Conservation (phyloP, 208 protist genomes). For the Porcisia hertigi region DNA sequence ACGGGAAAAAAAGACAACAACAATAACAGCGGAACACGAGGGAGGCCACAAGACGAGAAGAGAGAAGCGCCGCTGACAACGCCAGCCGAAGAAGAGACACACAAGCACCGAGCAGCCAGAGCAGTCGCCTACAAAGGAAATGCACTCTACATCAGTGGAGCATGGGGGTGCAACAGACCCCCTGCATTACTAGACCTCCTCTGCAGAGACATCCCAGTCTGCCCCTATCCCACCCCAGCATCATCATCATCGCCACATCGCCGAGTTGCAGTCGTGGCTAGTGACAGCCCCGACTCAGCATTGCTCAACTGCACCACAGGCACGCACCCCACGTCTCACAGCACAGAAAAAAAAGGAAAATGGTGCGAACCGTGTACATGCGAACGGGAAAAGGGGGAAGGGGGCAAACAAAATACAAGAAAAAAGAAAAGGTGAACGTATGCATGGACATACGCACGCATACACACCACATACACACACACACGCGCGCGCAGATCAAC, state of each 20-base stretch:
- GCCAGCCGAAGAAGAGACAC: neutral
- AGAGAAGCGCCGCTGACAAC: neutral
- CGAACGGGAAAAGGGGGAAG: no score
- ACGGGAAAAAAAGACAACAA: neutral
- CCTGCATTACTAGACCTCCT: neutral
- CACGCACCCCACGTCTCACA: neutral
- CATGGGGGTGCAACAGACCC: neutral
- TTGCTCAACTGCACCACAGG: neutral
- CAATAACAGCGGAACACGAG: neutral
- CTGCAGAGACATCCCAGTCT: neutral
- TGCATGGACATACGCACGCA: conserved; percentile 22
- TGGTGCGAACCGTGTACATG: no score
- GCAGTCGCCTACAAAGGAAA: neutral
- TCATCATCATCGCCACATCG: neutral
- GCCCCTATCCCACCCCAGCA: neutral
- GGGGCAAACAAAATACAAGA: no score
- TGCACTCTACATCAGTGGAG: neutral
- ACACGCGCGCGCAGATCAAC: neutral
- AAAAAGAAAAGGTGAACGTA: neutral
- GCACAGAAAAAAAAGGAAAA: no score
- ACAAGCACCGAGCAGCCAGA: neutral
- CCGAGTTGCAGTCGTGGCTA: neutral
- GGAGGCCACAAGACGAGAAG: neutral
- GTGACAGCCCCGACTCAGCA: neutral
- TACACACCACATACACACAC: neutral